phyloP scores from a whole-genome alignment of 164 flowering plant genomes.

The Macadamia integrifolia region DNA sequence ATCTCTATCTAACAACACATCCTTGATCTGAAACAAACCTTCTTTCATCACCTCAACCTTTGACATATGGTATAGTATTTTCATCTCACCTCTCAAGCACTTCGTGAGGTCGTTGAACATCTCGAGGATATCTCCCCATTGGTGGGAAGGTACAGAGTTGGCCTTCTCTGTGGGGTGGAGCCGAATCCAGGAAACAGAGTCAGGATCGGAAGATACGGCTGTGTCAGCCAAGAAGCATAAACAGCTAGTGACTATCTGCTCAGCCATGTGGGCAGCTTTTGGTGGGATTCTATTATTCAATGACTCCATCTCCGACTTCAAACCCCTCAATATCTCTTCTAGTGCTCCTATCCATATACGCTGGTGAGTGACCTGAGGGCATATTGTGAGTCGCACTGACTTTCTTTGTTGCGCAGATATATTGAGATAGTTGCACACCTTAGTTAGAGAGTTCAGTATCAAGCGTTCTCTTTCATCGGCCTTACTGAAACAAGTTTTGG shows the following conservation, averaged over 20 bases:
- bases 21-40: slow-evolving; percentile 76
- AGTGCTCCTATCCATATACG: slow-evolving; percentile 62
- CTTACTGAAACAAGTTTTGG: slow-evolving; percentile 29
- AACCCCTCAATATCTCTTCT: slow-evolving; percentile 43
- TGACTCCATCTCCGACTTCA: slow-evolving; percentile 49
- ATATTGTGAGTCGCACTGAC: slow-evolving; percentile 45
- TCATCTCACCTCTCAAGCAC: slow-evolving; percentile 39
- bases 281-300: slow-evolving; percentile 14
- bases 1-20: slow-evolving; percentile 55
- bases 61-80: slow-evolving; percentile 26
- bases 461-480: slow-evolving; percentile 49
- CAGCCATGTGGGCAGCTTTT: slow-evolving; percentile 35
- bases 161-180: slow-evolving; percentile 34
- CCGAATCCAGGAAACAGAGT: slow-evolving; percentile 77
- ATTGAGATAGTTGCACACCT: slow-evolving; percentile 46
- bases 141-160: slow-evolving; percentile 20
- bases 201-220: slow-evolving; percentile 31
- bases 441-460: slow-evolving; percentile 46
- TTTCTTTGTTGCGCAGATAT: slow-evolving; percentile 72
- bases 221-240: slow-evolving; percentile 43
- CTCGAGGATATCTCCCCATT: slow-evolving; percentile 71
- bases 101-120: slow-evolving; percentile 66
- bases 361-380: slow-evolving; percentile 68
- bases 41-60: slow-evolving; percentile 84
- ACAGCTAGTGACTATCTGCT: slow-evolving; percentile 60